A percentile compares a stretch with the other conserved stretches of the same genome.
Evolutionary conservation across 2,329 filamentous ascomycete genomes (phyloP).

Genomic region (Talaromyces sp.): DNA sequence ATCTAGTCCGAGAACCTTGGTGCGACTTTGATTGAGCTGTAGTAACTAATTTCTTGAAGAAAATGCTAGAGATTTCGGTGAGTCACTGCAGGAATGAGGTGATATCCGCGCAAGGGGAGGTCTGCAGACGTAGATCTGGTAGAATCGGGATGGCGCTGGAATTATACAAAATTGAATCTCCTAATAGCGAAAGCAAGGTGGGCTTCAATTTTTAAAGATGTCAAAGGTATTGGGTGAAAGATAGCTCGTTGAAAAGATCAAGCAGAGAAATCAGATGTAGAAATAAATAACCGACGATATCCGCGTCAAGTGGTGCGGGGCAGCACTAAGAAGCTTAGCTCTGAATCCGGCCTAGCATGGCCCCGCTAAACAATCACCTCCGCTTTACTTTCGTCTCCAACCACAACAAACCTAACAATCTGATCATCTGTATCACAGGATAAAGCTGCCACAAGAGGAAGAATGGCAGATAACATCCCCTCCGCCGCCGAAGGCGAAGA

Average conservation of each 20-base stretch:
- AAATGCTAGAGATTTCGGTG: not conserved
- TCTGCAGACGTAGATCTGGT: not conserved
- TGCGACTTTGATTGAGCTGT: not conserved
- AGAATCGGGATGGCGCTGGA: not conserved
- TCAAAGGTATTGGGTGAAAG: not conserved
- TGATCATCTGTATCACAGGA: not conserved
- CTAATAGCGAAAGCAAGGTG: too few relatives aligned
- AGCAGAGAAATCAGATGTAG: not conserved
- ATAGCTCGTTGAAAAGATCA: not conserved
- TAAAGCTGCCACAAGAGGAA: not conserved
- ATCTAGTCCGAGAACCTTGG: too few relatives aligned
- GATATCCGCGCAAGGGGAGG: not conserved
- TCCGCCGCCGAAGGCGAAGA: slow-evolving; percentile 38
- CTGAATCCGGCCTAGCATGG: not conserved
- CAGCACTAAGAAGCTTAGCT: slow-evolving; percentile 1
- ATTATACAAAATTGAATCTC: not conserved
- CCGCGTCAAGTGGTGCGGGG: not conserved
- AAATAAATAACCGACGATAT: slow-evolving; percentile 1
- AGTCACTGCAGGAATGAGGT: not conserved
- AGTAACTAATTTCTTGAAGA: not conserved
- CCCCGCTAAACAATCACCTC: not conserved
- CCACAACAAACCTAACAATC: not conserved
- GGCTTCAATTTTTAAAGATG: not conserved
- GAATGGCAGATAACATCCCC: slow-evolving; percentile 45
- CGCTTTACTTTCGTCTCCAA: not conserved